Evolutionary conservation across 2,329 filamentous ascomycete species (phyloP).

Genomic region (Neoarthrinium moseri): DNA sequence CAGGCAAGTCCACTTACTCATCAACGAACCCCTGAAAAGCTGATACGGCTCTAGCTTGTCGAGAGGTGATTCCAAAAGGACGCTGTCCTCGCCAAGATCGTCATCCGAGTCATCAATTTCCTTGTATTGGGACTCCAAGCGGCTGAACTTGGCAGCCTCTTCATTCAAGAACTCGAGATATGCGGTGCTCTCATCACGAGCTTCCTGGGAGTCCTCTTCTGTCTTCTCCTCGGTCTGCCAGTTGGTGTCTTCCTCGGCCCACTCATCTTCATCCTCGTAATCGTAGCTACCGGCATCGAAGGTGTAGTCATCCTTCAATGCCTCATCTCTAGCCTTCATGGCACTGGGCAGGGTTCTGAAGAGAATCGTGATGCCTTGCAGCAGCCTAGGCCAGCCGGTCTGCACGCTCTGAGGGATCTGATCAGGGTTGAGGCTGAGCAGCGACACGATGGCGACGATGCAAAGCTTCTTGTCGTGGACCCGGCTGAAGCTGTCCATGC

Average conservation of each 20-base stretch:
- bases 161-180: conserved; percentile 96
- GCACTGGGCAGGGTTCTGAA: conserved; percentile 90
- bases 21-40: conserved; percentile 77
- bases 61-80: conserved; percentile 86
- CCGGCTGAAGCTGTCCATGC: conserved; percentile 87
- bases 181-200: conserved; percentile 86
- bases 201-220: conserved; percentile 63
- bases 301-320: conserved; percentile 82
- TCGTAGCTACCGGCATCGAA: conserved; percentile 61
- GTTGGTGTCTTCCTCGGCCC: conserved; percentile 77
- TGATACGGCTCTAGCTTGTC: conserved; percentile 95
- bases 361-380: conserved; percentile 82
- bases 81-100: conserved; percentile 89
- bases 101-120: conserved; percentile 71
- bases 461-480: conserved; percentile 99
- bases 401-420: conserved; percentile 91
- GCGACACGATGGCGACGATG: conserved; percentile 85
- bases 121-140: conserved; percentile 44
- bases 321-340: conserved; percentile 88
- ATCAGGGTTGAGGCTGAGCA: conserved; percentile 75
- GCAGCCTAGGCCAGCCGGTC: conserved; percentile 88
- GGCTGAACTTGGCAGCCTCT: conserved; percentile 86
- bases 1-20: conserved; percentile 64
- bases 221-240: conserved; percentile 76
- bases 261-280: conserved; percentile 74